Conservation (phyloP, 768 basidiomycete genomes). For the Dictyophora rubrovolvata region DNA sequence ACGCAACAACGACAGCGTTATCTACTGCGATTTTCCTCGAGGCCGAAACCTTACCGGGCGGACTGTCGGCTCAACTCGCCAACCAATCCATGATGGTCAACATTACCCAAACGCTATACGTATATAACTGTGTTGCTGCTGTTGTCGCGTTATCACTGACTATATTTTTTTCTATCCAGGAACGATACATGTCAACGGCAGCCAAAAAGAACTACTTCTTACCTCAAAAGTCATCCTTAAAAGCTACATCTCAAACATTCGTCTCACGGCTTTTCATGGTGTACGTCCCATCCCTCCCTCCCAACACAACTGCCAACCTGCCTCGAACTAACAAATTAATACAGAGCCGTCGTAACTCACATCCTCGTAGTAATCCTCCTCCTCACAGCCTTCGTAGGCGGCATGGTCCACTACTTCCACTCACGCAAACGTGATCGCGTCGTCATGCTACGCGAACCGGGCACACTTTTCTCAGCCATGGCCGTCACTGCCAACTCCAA, state of each 20-base stretch:
- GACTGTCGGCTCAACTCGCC: constrained; percentile 29
- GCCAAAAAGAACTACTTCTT: constrained; percentile 45
- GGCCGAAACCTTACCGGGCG: constrained; percentile 28
- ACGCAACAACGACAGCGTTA: constrained; percentile 38
- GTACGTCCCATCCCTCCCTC: constrained; percentile 20
- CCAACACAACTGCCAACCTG: neutral
- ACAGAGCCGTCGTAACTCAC: constrained; percentile 34
- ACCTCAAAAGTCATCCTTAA: constrained; percentile 23
- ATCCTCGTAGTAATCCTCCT: constrained; percentile 33
- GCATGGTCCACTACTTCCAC: constrained; percentile 39
- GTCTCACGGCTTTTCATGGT: constrained; percentile 39
- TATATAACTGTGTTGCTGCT: constrained; percentile 21
- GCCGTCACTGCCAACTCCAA: constrained; percentile 43
- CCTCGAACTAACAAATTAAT: neutral
- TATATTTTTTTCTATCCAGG: constrained; percentile 19
- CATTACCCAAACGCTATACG: constrained; percentile 37
- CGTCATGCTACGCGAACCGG: constrained; percentile 36
- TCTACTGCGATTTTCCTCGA: constrained; percentile 43
- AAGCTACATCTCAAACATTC: constrained; percentile 33
- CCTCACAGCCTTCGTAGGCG: constrained; percentile 32
- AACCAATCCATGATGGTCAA: constrained; percentile 25
- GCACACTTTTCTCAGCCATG: constrained; percentile 48
- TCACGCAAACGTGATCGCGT: constrained; percentile 33
- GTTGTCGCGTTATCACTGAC: neutral
- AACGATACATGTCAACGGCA: constrained; percentile 38